phyloP scores from a whole-genome alignment of 2,329 filamentous ascomycete genomes.

The Monilinia laxa region DNA sequence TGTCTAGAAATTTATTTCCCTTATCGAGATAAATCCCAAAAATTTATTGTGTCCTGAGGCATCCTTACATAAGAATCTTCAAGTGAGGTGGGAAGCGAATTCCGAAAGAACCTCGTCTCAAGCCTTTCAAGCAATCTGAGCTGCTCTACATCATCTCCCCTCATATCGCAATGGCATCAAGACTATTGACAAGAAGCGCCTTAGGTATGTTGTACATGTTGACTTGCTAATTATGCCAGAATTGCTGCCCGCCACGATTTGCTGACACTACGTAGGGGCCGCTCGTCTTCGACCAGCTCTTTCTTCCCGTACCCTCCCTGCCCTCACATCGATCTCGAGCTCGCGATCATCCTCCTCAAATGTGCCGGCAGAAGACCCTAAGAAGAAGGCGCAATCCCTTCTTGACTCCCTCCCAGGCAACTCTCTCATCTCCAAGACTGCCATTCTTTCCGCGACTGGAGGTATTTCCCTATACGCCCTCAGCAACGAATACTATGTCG shows the following conservation, averaged over 20 bases:
- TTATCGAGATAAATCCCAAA: conserved; percentile 21
- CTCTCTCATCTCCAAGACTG: conserved; percentile 91
- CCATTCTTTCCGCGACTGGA: conserved; percentile 90
- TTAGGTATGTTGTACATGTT: conserved; percentile 69
- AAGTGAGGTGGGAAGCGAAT: conserved; percentile 30
- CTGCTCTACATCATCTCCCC: conserved; percentile 52
- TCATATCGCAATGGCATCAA: conserved; percentile 89
- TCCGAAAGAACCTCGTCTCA: conserved; percentile 32
- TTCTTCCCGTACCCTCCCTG: conserved; percentile 71
- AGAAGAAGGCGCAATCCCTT: conserved; percentile 95
- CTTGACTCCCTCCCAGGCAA: conserved; percentile 90
- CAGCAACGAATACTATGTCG: conserved; percentile 99
- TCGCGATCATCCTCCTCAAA: conserved; percentile 70
- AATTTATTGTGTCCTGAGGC: conserved; percentile 20
- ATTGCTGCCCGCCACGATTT: conserved; percentile 33
- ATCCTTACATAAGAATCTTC: conserved; percentile 12
- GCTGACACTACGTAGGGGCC: conserved; percentile 60
- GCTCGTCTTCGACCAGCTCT: conserved; percentile 83
- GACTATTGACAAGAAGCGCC: conserved; percentile 85
- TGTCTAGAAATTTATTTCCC: conserved; percentile 19
- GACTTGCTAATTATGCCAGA: conserved; percentile 19
- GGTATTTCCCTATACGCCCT: conserved; percentile 91
- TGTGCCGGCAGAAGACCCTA: conserved; percentile 82
- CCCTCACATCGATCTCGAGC: conserved; percentile 66
- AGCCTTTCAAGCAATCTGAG: conserved; percentile 34